Evolutionary conservation across 345 rosid genomes (phyloP).

Genomic region (Leavenworthia alabamica): DNA sequence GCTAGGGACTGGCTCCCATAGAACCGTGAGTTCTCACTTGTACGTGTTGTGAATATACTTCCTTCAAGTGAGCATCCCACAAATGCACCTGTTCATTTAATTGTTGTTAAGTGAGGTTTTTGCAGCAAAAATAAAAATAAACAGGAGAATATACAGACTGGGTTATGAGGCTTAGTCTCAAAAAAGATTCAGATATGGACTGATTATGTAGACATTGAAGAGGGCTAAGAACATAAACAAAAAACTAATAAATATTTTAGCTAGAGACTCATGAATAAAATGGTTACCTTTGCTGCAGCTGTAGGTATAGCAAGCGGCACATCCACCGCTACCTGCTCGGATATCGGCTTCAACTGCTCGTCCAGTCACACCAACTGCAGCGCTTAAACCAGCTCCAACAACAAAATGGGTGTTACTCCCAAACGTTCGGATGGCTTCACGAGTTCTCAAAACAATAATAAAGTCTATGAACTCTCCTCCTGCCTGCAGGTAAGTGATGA

Average conservation of each 20-base stretch:
- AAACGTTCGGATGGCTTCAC: conserved; percentile 76
- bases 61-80: conserved; percentile 93
- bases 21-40: conserved; percentile 63
- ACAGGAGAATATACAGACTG: background rate
- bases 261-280: background rate
- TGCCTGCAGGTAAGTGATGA: conserved; percentile 46
- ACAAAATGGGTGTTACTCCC: conserved; percentile 76
- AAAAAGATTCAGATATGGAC: background rate
- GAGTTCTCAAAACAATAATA: conserved; percentile 75
- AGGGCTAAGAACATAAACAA: background rate
- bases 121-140: background rate
- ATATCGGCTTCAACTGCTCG: conserved; percentile 84
- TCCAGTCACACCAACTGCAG: conserved; percentile 75
- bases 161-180: background rate
- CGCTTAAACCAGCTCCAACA: conserved; percentile 92
- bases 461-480: conserved; percentile 98
- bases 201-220: background rate
- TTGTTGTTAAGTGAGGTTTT: background rate
- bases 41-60: conserved; percentile 66
- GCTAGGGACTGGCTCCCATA: conserved; percentile 79
- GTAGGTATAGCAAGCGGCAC: conserved; percentile 91
- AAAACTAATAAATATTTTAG: background rate
- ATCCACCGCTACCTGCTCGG: conserved; percentile 92
- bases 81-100: conserved; percentile 62
- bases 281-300: conserved; percentile 93